These are phyloP conservation scores for Gyromitra esculenta DNA, from an alignment of 2,329 filamentous ascomycete species.

Conservation along the genomic window DNA sequence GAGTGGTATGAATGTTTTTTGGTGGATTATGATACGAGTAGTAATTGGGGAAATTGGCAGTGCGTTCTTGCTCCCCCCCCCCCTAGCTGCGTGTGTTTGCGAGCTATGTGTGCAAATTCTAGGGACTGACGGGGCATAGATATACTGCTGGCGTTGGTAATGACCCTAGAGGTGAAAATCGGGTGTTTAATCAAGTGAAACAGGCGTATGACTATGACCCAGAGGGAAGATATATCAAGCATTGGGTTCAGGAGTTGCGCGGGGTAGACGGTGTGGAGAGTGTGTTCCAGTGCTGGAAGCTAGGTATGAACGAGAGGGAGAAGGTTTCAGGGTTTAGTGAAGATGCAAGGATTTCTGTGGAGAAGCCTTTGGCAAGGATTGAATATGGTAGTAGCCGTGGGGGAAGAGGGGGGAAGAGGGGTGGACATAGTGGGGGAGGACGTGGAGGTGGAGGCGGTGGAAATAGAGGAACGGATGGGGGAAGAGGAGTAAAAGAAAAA, in stretches of 20 bases:
- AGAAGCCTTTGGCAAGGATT: conserved; percentile 31
- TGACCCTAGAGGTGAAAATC: conserved; percentile 74
- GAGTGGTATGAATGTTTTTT: conserved; percentile 83
- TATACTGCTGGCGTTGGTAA: conserved; percentile 80
- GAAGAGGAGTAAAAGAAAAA: conserved; percentile 11
- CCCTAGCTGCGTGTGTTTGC: neutral
- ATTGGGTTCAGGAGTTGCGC: conserved; percentile 76
- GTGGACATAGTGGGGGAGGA: neutral
- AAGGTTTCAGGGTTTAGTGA: conserved; percentile 1
- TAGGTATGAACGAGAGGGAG: conserved; percentile 58
- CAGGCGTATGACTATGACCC: conserved; percentile 81
- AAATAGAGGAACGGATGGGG: neutral
- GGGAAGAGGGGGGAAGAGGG: conserved; percentile 3
- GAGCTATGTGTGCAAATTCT: neutral
- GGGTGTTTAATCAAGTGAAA: conserved; percentile 85
- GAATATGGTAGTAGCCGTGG: conserved; percentile 8
- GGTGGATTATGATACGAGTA: conserved; percentile 78
- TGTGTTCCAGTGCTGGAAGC: conserved; percentile 62
- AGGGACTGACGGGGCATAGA: neutral
- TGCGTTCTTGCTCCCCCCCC: conserved; percentile 59
- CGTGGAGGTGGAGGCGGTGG: conserved; percentile 9
- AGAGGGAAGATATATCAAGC: conserved; percentile 74
- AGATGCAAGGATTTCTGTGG: conserved; percentile 36
- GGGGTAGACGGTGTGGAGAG: conserved; percentile 58
- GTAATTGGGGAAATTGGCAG: conserved; percentile 86